A percentile compares a stretch with the other conserved stretches of the same genome.
Conservation (phyloP, 2,329 filamentous ascomycete genomes). For the Ramichloridium luteum region DNA sequence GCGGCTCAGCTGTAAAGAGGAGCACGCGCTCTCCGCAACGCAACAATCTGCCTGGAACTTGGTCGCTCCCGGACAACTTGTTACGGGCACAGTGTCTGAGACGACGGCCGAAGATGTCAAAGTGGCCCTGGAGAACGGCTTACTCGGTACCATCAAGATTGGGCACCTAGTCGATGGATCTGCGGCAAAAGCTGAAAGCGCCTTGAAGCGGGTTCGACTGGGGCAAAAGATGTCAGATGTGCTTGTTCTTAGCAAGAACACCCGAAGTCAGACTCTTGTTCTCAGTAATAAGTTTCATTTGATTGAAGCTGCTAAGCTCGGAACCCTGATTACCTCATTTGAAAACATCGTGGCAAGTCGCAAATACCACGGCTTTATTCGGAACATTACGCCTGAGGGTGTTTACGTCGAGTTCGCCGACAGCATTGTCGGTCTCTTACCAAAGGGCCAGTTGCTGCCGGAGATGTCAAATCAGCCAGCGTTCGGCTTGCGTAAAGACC, state of each 20-base stretch:
- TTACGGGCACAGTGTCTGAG: slow-evolving; percentile 55
- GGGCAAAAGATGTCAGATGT: slow-evolving; percentile 73
- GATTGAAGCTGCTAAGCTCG: slow-evolving; percentile 59
- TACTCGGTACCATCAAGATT: slow-evolving; percentile 66
- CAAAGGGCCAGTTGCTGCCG: slow-evolving; percentile 63
- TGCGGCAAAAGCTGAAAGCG: slow-evolving; percentile 60
- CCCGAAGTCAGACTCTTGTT: slow-evolving; percentile 60
- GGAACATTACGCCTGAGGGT: slow-evolving; percentile 68
- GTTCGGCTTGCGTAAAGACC: slow-evolving; percentile 67
- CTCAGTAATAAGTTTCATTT: slow-evolving; percentile 77
- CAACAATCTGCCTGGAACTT: slow-evolving; percentile 61
- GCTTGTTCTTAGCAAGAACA: slow-evolving; percentile 76
- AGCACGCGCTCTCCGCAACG: slow-evolving; percentile 63
- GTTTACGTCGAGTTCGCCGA: slow-evolving; percentile 83
- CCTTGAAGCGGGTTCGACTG: slow-evolving; percentile 68
- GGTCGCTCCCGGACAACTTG: slow-evolving; percentile 59
- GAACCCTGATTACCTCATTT: slow-evolving; percentile 58
- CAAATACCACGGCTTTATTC: slow-evolving; percentile 65
- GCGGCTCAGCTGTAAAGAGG: slow-evolving; percentile 87
- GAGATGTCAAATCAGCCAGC: slow-evolving; percentile 55
- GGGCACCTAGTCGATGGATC: slow-evolving; percentile 80
- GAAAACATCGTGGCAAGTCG: slow-evolving; percentile 59
- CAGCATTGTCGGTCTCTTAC: slow-evolving; percentile 63
- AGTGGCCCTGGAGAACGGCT: slow-evolving; percentile 60
- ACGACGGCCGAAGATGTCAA: slow-evolving; percentile 36